These are phyloP conservation scores for Kappamyces sp. DNA, from an alignment of 192 early-diverging fungal species.

Conservation along the genomic window DNA sequence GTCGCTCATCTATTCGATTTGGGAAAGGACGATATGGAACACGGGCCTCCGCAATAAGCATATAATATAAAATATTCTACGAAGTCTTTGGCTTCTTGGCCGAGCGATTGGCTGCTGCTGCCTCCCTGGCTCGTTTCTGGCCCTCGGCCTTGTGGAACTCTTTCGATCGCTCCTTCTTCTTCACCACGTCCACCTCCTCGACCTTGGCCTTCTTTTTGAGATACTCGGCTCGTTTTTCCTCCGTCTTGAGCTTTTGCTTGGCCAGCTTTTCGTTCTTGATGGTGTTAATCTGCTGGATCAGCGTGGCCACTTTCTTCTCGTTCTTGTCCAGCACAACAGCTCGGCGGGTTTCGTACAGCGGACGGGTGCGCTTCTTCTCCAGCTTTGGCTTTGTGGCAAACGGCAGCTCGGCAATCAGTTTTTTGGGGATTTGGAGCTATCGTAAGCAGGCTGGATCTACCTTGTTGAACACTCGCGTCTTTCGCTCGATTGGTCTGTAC, in stretches of 20 bases:
- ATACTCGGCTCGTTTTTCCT: conserved; percentile 41
- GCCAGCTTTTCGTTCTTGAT: conserved; percentile 78
- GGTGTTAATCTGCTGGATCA: conserved; percentile 84
- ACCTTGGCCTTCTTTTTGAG: conserved; percentile 35
- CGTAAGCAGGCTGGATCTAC: neutral
- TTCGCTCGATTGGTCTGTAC: conserved; percentile 57
- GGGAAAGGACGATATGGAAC: no score
- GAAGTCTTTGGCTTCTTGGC: conserved; percentile 11
- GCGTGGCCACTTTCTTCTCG: conserved; percentile 76
- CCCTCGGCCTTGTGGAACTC: conserved; percentile 33
- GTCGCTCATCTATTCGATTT: conserved; percentile 1
- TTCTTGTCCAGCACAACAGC: conserved; percentile 88
- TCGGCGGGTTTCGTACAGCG: conserved; percentile 50
- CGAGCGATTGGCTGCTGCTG: conserved; percentile 16
- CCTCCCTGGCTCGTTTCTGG: conserved; percentile 33
- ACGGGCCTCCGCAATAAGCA: no score
- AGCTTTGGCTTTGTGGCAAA: conserved; percentile 87
- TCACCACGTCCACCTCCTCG: conserved; percentile 26
- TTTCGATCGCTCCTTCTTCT: conserved; percentile 25
- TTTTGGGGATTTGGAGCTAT: conserved; percentile 68
- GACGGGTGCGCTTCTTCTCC: conserved; percentile 43
- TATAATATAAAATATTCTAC: no score
- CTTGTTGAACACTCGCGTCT: conserved; percentile 20
- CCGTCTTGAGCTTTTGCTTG: conserved; percentile 63
- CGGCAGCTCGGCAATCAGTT: conserved; percentile 74